Base-by-base conservation (phyloP, 768 basidiomycete species). In the Harrya chromipes region DNA sequence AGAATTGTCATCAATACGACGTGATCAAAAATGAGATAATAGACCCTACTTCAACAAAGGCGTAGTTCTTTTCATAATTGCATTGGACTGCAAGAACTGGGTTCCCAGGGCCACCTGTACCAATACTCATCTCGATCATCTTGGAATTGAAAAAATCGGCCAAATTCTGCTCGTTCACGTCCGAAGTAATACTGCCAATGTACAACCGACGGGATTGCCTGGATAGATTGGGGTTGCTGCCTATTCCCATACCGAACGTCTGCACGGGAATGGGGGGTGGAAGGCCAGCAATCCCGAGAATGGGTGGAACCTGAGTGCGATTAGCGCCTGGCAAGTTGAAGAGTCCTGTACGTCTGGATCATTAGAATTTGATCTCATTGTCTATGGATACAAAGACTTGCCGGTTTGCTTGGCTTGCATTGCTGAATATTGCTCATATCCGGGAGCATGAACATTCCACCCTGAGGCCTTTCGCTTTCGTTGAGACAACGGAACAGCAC, bases 331-430 rank as follows among this genome's bases (percentile, higher is more conserved):
- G 97, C 46, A 97, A 83, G 63, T 95, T 94, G 78, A 97, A 97
- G 53, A 97, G 77, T 53, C 97, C 95, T 92, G 60, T 14, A 53
- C 45, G 62, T 37, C 46, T 19, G 53, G 13, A 53, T 52, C 20
- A 57, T 55, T 27, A 54, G 50, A 47, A 17, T 43, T 19, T 27
- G 36, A 43, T 49, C 14, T 27, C 21, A 42, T 43, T 31, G 42
- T 26, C 24, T 20, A 1, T 10, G 34, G 17, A 43, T 23, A 27
- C 7, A 26, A 43, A 50, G 33, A 41, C 76, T 43, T 57, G 92
- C 95, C 97, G 37, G 94, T 97, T 72, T 93, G 88, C 70, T 99
- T 99, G n/a, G 97, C 97, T 66, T 97, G 94, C 76, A 93, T 79
- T 14, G 95, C 93, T 5, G 86, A 87, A 60, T 97, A 91, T 58